Base-by-base conservation (phyloP, 2,329 filamentous ascomycete species). In the Fusarium compactum region DNA sequence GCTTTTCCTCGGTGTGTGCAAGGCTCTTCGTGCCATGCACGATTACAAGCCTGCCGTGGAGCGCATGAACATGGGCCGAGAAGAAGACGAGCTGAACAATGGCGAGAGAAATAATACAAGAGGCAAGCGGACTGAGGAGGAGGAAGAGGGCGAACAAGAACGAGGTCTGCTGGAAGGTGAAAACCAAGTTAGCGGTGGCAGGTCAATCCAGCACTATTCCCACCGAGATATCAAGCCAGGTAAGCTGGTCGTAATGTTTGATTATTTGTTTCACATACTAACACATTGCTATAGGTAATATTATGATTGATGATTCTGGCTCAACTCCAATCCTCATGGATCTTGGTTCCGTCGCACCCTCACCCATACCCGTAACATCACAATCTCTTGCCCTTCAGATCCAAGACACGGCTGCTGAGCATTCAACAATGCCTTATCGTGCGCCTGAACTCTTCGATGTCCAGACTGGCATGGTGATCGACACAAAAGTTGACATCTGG, bases 401-500 rank as follows among this genome's bases (percentile, higher is more conserved):
- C 38, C 96, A 98, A 82, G 96, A 99, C 80, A 92, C 90, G 43
- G 96, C 96, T 24, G 96, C 95, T 58, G 96, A 99, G 80, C 95
- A 98, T 85, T 95, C 91, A 71, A 99, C 96, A 43, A 98, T 99
- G 95, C 95, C 96, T 1, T 99, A 99, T 83, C 94, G 96, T 64
- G 96, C 96, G 2, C 96, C 96, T 0, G 96, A 99, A 82, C 90
- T 99, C 65, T 99, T 99, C 81, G 96, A 99, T 80, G 96, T 98
- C 60, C 97, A 97, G 82, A 98, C 94, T 5, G 95, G 93, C 68
- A 91, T 91, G 51, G 89, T 94, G 53, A 92, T 99, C 77, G 96
- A 98, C 81, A 97, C 95, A 15, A 98, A 98, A 79, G 94, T 97
- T 43, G 96, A 99, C 80, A 97, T 99, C 71, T 99, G 96, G 96